Conservation (phyloP, 2,329 filamentous ascomycete genomes). For the Rhinocladiella similis region DNA sequence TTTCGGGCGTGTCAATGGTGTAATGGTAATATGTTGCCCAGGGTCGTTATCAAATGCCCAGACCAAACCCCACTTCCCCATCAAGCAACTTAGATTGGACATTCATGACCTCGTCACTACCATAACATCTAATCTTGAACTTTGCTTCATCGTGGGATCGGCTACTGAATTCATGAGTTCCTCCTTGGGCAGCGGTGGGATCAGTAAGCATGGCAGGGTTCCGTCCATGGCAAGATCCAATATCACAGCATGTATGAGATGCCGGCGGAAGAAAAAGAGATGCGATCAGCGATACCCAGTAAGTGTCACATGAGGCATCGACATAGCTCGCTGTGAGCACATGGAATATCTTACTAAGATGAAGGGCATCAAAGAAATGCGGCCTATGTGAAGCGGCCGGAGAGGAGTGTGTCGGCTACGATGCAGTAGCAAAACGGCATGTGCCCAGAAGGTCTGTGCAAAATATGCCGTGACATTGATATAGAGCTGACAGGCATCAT, state of each 20-base stretch:
- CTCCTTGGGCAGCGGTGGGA: conserved; percentile 48
- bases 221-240: conserved; percentile 46
- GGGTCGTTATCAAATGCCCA: no score
- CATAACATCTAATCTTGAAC: no score
- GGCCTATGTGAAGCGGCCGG: conserved; percentile 86
- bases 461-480: not conserved
- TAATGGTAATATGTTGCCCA: no score
- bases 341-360: not conserved
- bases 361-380: conserved; percentile 57
- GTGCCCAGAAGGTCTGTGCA: conserved; percentile 63
- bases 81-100: no score
- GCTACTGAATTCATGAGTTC: not conserved
- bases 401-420: conserved; percentile 88
- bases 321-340: not conserved
- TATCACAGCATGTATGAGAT: conserved; percentile 91
- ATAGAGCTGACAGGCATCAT: not conserved
- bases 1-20: no score
- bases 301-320: not conserved
- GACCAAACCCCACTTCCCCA: no score
- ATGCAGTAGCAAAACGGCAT: conserved; percentile 91
- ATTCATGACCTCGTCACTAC: no score
- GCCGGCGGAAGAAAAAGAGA: conserved; percentile 85
- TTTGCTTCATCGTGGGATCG: no score
- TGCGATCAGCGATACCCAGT: conserved; percentile 87
- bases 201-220: conserved; percentile 40